Conservation (phyloP, 306 rosid species). For the Arachis stenosperma region DNA sequence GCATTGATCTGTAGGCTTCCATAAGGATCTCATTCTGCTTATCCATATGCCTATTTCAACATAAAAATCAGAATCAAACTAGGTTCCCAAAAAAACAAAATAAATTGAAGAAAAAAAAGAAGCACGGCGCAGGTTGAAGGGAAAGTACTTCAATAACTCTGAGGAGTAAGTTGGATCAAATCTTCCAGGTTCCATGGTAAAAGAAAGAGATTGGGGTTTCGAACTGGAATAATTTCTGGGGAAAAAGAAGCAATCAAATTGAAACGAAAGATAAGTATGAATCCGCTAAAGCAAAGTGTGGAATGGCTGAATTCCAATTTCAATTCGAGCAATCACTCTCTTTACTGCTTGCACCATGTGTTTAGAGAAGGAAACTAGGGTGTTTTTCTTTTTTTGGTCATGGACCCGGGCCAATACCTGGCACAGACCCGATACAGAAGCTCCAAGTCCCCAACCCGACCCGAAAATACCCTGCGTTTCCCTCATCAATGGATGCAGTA, state of each 20-base stretch:
- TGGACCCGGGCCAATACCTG: too few species aligned
- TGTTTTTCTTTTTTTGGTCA: too few species aligned
- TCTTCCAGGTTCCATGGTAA: slow-evolving; percentile 26
- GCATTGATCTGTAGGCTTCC: slow-evolving; percentile 39
- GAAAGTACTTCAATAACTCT: slow-evolving; percentile 38
- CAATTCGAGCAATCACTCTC: not conserved
- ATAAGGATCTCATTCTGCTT: slow-evolving; percentile 33
- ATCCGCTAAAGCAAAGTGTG: too few species aligned
- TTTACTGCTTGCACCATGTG: not conserved
- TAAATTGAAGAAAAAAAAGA: not conserved
- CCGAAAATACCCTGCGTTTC: too few species aligned
- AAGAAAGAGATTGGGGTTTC: not conserved
- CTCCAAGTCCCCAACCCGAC: too few species aligned
- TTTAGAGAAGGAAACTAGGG: not conserved
- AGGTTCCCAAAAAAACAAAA: not conserved
- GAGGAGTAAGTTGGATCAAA: slow-evolving; percentile 31
- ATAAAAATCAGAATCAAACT: not conserved
- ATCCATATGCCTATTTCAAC: slow-evolving; percentile 40
- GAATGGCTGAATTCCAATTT: not conserved
- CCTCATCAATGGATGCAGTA: too few species aligned
- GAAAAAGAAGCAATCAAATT: not conserved
- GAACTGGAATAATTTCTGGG: not conserved
- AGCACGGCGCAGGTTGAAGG: not conserved
- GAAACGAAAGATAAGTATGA: not conserved
- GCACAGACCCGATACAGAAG: too few species aligned